These are phyloP conservation scores for Ganoderma leucocontextum DNA, from an alignment of 1,284 basidiomycete genomes.

Conservation along the genomic window DNA sequence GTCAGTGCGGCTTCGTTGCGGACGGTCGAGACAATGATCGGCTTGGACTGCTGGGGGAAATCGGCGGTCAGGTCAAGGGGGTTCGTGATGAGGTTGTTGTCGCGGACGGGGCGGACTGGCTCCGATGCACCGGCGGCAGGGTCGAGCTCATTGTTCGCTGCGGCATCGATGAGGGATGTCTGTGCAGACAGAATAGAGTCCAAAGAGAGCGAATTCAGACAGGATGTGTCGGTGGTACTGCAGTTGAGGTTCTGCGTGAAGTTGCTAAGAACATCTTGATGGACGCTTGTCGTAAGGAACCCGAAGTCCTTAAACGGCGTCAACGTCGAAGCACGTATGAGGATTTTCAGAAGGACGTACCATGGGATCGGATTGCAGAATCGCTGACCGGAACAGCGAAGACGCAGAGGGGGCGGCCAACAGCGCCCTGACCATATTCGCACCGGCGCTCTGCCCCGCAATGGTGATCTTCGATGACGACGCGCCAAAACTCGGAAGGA, in stretches of 20 bases:
- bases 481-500: conserved; percentile 78
- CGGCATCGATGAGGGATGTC: conserved; percentile 50
- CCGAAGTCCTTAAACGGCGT: conserved; percentile 66
- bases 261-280: conserved; percentile 58
- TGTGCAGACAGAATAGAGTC: conserved; percentile 61
- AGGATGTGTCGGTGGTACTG: conserved; percentile 53
- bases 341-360: conserved; percentile 47
- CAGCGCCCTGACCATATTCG: conserved; percentile 79
- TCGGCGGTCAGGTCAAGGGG: conserved; percentile 63
- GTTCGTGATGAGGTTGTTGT: conserved; percentile 65
- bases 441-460: conserved; percentile 90
- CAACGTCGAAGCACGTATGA: background rate
- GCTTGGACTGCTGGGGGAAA: conserved; percentile 66
- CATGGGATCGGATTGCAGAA: conserved; percentile 89
- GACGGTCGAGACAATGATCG: conserved; percentile 76
- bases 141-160: conserved; percentile 48
- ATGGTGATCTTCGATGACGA: conserved; percentile 72
- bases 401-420: conserved; percentile 72
- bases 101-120: conserved; percentile 69
- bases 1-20: conserved; percentile 70
- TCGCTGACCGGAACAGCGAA: conserved; percentile 74
- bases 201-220: conserved; percentile 60
- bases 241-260: conserved; percentile 64
- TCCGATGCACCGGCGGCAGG: conserved; percentile 60
- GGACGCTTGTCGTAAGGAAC: conserved; percentile 65